Evolutionary conservation across 1,284 basidiomycete genomes (phyloP), one percentile per base, ranked within the genome.

Genomic region (Rhodotorula sp.): DNA sequence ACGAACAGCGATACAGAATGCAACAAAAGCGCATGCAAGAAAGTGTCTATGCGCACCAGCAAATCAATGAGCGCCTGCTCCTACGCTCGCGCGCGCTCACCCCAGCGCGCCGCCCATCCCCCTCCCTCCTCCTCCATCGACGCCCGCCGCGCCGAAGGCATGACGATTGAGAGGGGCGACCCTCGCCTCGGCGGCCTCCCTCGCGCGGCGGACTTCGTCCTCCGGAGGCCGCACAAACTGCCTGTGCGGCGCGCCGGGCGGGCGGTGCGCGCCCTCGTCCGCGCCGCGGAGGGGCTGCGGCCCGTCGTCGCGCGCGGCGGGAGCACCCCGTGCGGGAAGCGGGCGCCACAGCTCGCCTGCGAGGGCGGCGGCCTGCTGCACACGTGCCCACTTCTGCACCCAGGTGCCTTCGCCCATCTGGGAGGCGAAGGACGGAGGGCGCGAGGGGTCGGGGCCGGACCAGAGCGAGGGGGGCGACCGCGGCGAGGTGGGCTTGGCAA

Each of bases 361-460:
- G 10, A 74, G 58, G 4, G 39, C 68, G 3, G 68, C 66, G 1
- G 73, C 75, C 56, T 76, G 75, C 32, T 69, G 61, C 19, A 76
- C 70, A 6, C 73, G n/a, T 5, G 68, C 56, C 75, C 75, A 76
- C 36, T 67, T 59, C 32, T 76, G 75, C 2, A 72, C 68, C 61
- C 61, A 62, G 3, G 72, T 76, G 2, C 75, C 75, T 44, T 72
- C 63, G 29, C 75, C 75, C 1, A 56, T 54, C 51, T 66, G 67
- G 9, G 39, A 25, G 17, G 36, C 60, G 48, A 76, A 70, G 6
- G 50, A 51, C 27, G 60, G 34, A 22, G 41, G 5, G 22, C 7
- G 25, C 21, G 57, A 27, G 6, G 56, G 22, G 13, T 67, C 72
- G 8, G 69, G 72, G 5, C 75, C 70, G 27, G 57, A 51, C 75